Evolutionary conservation across 2,329 filamentous ascomycete genomes (phyloP), one percentile per base, ranked within the genome.

Genomic region (Fusarium dimerum): DNA sequence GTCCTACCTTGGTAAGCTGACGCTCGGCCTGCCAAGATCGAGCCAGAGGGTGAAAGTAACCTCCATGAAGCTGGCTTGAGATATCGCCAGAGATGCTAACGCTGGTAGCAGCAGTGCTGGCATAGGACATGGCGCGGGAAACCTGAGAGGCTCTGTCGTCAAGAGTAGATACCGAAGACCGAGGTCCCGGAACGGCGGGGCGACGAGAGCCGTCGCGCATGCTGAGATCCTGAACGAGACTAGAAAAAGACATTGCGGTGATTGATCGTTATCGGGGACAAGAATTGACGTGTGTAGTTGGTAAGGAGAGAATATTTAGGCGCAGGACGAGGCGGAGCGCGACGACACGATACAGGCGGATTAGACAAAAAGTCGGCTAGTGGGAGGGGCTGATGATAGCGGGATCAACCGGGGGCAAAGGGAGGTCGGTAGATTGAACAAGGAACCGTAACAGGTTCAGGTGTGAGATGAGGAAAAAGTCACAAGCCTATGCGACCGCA

Each of bases 1-100:
- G 16, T 12, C 78, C 51, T 62, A 90, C 89, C 85, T 93, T 93
- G 57, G 90, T 93, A 70, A 94, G 79, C 75, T 93, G 89, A 61
- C 88, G 82, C 76, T 93, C 89, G 34, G 89, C 86, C 72, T 94
- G 90, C 90, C 90, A 94, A 64, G 86, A 82, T 60, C 90, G 81
- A 51, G 88, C 87, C 50, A 94, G 79, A 43, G 90, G 88, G 65
- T 94, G 89, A 65, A 85, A 87, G 73, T 93, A 93, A 52, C 90
- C 90, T 48, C 89, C 87, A 67, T 94, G 90, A 40, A 93, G 81
- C 73, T 93, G 89, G 71, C 88, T 92, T 13, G 87, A 87, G 61
- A 94, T 92, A 65, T 92, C 89, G 48, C 84, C 84, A 2, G 83
- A 76, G 62, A 87, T 87, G 80, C 84, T 87, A 58, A 87, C 84